Conservation (phyloP, 495 filamentous ascomycete genomes). For the Tuber calosporum region DNA sequence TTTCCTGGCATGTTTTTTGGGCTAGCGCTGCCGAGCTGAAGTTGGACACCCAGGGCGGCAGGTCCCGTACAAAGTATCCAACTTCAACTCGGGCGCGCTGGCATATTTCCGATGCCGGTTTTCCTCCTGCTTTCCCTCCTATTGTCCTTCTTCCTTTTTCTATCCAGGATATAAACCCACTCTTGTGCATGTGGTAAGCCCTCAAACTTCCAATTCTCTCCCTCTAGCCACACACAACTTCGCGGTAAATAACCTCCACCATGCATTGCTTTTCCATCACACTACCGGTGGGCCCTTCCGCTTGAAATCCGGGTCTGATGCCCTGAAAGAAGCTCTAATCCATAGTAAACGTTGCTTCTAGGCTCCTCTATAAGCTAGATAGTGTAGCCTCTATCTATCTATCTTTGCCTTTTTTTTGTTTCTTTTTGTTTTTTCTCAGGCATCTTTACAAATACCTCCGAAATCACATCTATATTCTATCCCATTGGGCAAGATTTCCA, state of each 20-base stretch:
- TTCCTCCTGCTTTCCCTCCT: background rate
- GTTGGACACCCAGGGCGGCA: background rate
- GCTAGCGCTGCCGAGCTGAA: background rate
- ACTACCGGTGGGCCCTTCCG: background rate
- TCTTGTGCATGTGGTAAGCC: background rate
- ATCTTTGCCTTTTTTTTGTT: background rate
- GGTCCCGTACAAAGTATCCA: background rate
- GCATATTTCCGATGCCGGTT: background rate
- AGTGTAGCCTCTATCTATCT: background rate
- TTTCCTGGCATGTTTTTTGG: background rate
- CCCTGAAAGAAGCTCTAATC: background rate
- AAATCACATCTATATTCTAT: no score
- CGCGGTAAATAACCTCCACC: background rate
- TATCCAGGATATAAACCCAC: background rate
- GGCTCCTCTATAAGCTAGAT: background rate
- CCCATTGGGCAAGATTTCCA: no score
- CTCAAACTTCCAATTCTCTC: background rate
- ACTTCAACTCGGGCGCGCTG: background rate
- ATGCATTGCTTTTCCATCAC: background rate
- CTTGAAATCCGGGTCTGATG: background rate
- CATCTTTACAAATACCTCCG: no score
- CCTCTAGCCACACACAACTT: background rate
- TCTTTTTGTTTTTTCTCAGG: background rate
- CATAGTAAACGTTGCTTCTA: background rate
- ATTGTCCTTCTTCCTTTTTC: background rate